Evolutionary conservation across 495 filamentous ascomycete genomes (phyloP).

Genomic region (Pyrenopolyporus hunteri): DNA sequence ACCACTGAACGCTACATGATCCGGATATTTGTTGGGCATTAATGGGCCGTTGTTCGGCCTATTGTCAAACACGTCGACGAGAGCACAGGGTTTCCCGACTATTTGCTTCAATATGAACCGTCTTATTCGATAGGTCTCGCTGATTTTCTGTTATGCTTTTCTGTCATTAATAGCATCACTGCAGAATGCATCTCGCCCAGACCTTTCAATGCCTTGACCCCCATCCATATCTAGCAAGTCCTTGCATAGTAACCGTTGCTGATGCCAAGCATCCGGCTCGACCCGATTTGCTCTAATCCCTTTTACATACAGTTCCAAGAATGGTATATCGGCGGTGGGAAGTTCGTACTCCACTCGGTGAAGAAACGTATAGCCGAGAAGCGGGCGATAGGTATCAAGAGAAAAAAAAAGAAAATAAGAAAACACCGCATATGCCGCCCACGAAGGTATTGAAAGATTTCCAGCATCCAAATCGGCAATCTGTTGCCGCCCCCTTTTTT

Average conservation of each 20-base stretch:
- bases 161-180: constrained; percentile 5
- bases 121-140: not conserved
- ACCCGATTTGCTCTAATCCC: constrained; percentile 25
- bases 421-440: constrained; percentile 20
- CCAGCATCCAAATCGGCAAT: not conserved
- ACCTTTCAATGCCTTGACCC: constrained; percentile 17
- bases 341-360: constrained; percentile 12
- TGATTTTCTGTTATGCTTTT: not conserved
- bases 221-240: constrained; percentile 15
- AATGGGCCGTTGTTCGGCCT: not conserved
- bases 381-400: not conserved
- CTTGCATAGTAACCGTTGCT: constrained; percentile 31
- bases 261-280: constrained; percentile 32
- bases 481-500: not conserved
- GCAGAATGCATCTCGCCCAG: constrained; percentile 29
- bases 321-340: constrained; percentile 12
- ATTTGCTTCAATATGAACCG: not conserved
- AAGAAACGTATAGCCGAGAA: constrained; percentile 10
- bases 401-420: constrained; percentile 10
- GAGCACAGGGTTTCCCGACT: not conserved
- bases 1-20: not conserved
- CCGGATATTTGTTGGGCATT: not conserved
- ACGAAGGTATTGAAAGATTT: constrained; percentile 17
- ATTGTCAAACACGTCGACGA: not conserved
- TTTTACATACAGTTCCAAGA: constrained; percentile 24